Conservation (phyloP, 768 basidiomycete species). For the Amanita brunnescens region DNA sequence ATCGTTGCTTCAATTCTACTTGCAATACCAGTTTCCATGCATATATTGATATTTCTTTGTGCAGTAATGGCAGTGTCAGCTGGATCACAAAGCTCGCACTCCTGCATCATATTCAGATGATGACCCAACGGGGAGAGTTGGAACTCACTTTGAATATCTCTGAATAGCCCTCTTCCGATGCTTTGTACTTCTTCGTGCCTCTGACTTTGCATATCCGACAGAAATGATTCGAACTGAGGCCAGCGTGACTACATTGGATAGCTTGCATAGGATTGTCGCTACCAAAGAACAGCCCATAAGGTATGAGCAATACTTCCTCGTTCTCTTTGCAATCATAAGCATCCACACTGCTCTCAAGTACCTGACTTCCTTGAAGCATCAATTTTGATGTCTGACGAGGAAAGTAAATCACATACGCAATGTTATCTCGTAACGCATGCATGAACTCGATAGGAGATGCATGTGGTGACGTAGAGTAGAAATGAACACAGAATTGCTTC, state of each 20-base stretch:
- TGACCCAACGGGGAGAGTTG: not conserved
- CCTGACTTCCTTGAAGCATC: slow-evolving; percentile 18
- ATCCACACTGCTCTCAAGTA: slow-evolving; percentile 24
- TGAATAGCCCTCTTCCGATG: slow-evolving; percentile 11
- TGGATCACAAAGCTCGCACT: not conserved
- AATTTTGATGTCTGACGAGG: not conserved
- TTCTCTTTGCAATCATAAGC: slow-evolving; percentile 25
- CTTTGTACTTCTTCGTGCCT: slow-evolving; percentile 12
- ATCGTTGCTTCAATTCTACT: not conserved
- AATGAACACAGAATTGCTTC: slow-evolving; percentile 20
- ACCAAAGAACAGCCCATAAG: slow-evolving; percentile 21
- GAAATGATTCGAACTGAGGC: slow-evolving; percentile 26
- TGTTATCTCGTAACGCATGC: slow-evolving; percentile 13
- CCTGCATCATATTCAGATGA: not conserved
- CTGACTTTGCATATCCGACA: slow-evolving; percentile 31
- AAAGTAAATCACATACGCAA: not conserved
- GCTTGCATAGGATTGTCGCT: slow-evolving; percentile 43
- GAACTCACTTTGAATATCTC: slow-evolving; percentile 17
- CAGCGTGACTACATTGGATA: slow-evolving; percentile 36
- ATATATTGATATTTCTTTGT: not conserved
- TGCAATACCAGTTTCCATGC: not conserved
- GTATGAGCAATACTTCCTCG: slow-evolving; percentile 22
- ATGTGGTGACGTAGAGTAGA: slow-evolving; percentile 24
- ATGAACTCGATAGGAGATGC: slow-evolving; percentile 25
- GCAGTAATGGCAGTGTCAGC: not conserved